Conservation (phyloP, 2,329 filamentous ascomycete species). For the Clonostachys solani region DNA sequence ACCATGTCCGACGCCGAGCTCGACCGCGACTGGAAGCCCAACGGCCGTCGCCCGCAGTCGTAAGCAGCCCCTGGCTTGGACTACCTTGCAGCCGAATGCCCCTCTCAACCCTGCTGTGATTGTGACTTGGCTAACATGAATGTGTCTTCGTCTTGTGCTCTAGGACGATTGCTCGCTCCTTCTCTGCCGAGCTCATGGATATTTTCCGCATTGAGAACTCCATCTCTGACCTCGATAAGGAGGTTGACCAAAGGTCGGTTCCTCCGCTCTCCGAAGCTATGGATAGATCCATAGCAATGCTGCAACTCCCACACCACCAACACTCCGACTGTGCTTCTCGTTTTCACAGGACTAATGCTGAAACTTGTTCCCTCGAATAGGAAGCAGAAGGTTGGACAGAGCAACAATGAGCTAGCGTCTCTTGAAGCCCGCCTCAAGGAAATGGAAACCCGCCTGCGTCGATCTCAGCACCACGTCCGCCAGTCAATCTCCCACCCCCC, state of each 20-base stretch:
- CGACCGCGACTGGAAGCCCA: slow-evolving; percentile 78
- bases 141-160: neutral
- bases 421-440: slow-evolving; percentile 81
- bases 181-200: slow-evolving; percentile 80
- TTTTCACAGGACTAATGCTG: neutral
- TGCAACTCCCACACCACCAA: neutral
- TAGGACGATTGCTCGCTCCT: slow-evolving; percentile 78
- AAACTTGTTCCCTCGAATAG: slow-evolving; percentile 36
- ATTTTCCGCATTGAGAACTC: slow-evolving; percentile 85
- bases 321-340: slow-evolving; percentile 4
- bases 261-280: neutral
- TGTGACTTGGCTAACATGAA: neutral
- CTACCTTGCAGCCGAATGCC: too few relatives aligned
- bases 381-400: slow-evolving; percentile 72
- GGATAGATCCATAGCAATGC: neutral
- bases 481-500: slow-evolving; percentile 9
- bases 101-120: too few relatives aligned
- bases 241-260: slow-evolving; percentile 77
- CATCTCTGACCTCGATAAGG: slow-evolving; percentile 67
- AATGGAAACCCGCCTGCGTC: slow-evolving; percentile 73
- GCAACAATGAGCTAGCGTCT: slow-evolving; percentile 76
- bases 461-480: slow-evolving; percentile 9
- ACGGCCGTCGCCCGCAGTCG: slow-evolving; percentile 75
- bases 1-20: slow-evolving; percentile 61
- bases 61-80: slow-evolving; percentile 40